Evolutionary conservation across 202 grass and related monocot species (phyloP).

Genomic region (Hordeum pubiflorum): DNA sequence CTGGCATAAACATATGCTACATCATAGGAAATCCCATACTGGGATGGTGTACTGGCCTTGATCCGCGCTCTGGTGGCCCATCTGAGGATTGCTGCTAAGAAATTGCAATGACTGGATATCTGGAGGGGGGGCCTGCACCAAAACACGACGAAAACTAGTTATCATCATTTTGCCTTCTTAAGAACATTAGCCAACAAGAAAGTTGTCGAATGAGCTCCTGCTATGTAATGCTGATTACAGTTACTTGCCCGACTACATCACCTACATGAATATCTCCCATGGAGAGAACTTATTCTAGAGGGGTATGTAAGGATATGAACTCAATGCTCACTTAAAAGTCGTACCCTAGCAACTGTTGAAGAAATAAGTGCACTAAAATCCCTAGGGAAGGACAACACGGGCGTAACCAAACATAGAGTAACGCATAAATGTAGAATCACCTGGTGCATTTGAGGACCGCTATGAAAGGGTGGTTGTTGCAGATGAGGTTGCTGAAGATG

Average conservation of each 20-base stretch:
- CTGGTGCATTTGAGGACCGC: slow-evolving; percentile 50
- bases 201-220: background rate
- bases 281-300: background rate
- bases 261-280: background rate
- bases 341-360: background rate
- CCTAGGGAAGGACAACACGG: background rate
- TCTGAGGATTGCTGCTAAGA: slow-evolving; percentile 53
- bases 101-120: slow-evolving; percentile 74
- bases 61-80: slow-evolving; percentile 69
- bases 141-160: background rate
- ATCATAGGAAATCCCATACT: slow-evolving; percentile 89
- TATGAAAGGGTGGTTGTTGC: slow-evolving; percentile 66
- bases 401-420: background rate
- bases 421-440: slow-evolving; percentile 19
- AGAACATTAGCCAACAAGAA: background rate
- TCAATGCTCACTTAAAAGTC: background rate
- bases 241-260: background rate
- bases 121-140: slow-evolving; percentile 39
- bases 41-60: slow-evolving; percentile 80
- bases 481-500: slow-evolving; percentile 46
- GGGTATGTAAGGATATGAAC: background rate
- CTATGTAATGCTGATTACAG: background rate
- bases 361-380: background rate
- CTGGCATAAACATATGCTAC: background rate
- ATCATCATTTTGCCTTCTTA: background rate